A percentile compares a stretch with the other conserved stretches of the same genome.
phyloP scores from a whole-genome alignment of 208 protist species.

The Leishmania aethiopica region DNA sequence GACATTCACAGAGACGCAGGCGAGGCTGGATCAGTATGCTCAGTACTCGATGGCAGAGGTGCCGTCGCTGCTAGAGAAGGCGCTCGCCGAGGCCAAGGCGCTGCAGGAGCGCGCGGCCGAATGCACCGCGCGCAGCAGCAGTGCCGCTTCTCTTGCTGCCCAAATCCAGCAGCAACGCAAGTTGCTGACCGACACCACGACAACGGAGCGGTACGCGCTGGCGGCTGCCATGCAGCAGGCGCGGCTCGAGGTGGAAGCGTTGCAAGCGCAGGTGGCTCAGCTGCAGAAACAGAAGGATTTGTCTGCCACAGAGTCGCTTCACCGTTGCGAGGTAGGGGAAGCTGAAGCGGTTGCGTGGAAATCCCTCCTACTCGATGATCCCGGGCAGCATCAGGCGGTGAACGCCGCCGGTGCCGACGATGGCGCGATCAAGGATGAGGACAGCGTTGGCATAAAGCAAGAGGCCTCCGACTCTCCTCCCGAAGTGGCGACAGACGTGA shows the following conservation, averaged over 20 bases:
- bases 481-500: background rate
- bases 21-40: conserved; percentile 58
- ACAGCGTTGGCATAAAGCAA: background rate
- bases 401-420: background rate
- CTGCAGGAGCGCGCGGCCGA: conserved; percentile 25
- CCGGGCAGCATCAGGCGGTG: background rate
- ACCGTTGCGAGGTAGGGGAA: background rate
- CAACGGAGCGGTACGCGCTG: conserved; percentile 6
- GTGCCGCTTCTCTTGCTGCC: conserved; percentile 7
- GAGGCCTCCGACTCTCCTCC: background rate
- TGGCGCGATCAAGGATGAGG: background rate
- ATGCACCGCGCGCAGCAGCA: conserved; percentile 2
- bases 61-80: conserved; percentile 38
- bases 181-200: background rate
- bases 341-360: conserved; percentile 9
- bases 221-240: conserved; percentile 4
- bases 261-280: conserved; percentile 18
- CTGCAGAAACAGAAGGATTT: conserved; percentile 5
- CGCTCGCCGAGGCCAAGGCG: conserved; percentile 15
- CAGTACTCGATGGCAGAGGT: conserved; percentile 50
- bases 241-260: background rate
- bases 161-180: conserved; percentile 6
- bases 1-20: conserved; percentile 13
- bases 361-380: background rate
- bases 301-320: background rate